Evolutionary conservation across 2,329 filamentous ascomycete genomes (phyloP), one percentile per base, ranked within the genome.

Genomic region (Hypoxylon sp.): DNA sequence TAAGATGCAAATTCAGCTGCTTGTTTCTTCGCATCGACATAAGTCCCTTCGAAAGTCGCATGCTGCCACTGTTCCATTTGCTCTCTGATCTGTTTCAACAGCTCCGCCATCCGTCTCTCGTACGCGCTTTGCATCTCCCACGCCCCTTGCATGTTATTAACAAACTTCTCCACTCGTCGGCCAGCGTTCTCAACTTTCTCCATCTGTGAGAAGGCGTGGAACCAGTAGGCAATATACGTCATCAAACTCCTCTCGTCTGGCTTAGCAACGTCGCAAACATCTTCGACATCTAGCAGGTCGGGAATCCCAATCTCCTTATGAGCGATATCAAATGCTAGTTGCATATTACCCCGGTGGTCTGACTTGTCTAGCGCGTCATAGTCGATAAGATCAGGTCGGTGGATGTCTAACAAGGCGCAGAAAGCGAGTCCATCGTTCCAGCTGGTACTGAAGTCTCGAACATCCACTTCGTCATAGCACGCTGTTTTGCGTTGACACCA

Each of bases 211-310:
- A 99, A 99, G 75, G 96, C 96, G 79, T 99, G 96, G 87, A 99
- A 99, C 96, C 96, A 99, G 85, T 99, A 99, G 72, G 96, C 96
- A 76, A 99, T 99, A 81, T 99, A 99, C 0, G 96, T 99, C 96
- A 99, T 99, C 79, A 99, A 86, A 79, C 93, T 97, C 75, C 94
- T 91, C 82, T 99, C 96, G 79, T 99, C 96, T 25, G 96, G 96
- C 82, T 96, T 97, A 25, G 94, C 88, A 30, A 99, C 95, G 79
- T 99, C 96, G 80, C 94, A 97, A 20, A 99, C 96, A 83, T 99
- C 96, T 81, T 99, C 96, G 13, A 98, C 96, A 80, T 99, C 96
- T 66, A 99, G 88, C 79, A 99, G 85, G 76, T 95, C 93, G 14
- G 96, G 96, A 66, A 99, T 99, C 55, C 96, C 96, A 77, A 99